Percentiles rank a stretch among this genome's conserved stretches.
Evolutionary conservation across 2,329 filamentous ascomycete genomes (phyloP).

Genomic region (Lachnellula occidentalis): DNA sequence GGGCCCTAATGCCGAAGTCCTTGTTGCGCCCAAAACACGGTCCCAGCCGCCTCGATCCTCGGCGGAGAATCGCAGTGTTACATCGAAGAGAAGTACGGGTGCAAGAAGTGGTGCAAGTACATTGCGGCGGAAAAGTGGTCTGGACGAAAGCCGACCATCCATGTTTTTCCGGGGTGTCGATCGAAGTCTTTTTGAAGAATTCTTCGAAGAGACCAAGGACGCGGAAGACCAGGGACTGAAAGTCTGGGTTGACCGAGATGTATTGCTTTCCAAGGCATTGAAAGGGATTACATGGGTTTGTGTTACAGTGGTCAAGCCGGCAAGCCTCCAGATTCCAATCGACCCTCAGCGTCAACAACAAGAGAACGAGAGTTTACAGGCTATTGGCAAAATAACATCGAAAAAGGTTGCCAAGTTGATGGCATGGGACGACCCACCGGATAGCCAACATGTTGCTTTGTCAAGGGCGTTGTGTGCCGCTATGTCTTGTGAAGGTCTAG

Average conservation of each 20-base stretch:
- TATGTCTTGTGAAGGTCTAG: slow-evolving; percentile 65
- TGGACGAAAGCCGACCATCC: slow-evolving; percentile 61
- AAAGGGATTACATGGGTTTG: slow-evolving; percentile 71
- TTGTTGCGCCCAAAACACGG: slow-evolving; percentile 89
- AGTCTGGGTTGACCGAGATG: slow-evolving; percentile 80
- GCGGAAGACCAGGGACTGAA: slow-evolving; percentile 56
- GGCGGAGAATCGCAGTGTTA: slow-evolving; percentile 76
- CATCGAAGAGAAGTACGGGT: slow-evolving; percentile 69
- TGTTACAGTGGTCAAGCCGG: slow-evolving; percentile 82
- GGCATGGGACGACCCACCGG: slow-evolving; percentile 82
- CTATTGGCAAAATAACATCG: slow-evolving; percentile 51
- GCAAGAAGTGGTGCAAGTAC: slow-evolving; percentile 70
- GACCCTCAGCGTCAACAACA: slow-evolving; percentile 63
- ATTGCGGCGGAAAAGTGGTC: slow-evolving; percentile 51
- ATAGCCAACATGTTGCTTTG: slow-evolving; percentile 71
- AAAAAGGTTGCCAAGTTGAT: slow-evolving; percentile 72
- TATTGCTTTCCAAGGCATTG: slow-evolving; percentile 65
- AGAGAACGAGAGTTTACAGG: slow-evolving; percentile 58
- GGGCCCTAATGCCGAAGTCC: slow-evolving; percentile 89
- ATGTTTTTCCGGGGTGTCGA: slow-evolving; percentile 80
- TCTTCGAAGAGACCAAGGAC: slow-evolving; percentile 61
- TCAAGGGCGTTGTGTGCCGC: slow-evolving; percentile 72
- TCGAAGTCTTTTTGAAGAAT: slow-evolving; percentile 61
- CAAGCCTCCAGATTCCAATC: slow-evolving; percentile 64
- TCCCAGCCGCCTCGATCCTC: slow-evolving; percentile 59